Percentiles rank a stretch among this genome's conserved stretches.
phyloP scores from a whole-genome alignment of 2,329 filamentous ascomycete species.

The Chrysosphaeria jannelii region DNA sequence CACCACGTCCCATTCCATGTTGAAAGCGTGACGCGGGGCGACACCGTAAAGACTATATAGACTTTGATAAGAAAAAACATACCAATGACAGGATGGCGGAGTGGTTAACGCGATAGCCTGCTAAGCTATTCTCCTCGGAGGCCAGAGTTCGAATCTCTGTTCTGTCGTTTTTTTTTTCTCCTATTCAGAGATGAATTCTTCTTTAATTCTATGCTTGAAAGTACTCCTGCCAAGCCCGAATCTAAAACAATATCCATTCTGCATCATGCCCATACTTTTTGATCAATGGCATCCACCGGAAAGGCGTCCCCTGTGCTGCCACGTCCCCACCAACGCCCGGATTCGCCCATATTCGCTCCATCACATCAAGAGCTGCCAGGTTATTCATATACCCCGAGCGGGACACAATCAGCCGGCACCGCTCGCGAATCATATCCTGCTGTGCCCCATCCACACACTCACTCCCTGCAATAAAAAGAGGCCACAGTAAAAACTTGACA shows the following conservation, averaged over 20 bases:
- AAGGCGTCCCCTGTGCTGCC: slow-evolving; percentile 5
- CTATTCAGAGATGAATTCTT: too few species aligned
- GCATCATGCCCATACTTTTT: slow-evolving; percentile 25
- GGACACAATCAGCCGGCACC: slow-evolving; percentile 62
- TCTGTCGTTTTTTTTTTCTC: too few species aligned
- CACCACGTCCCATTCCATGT: too few species aligned
- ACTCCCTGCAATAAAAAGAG: slow-evolving; percentile 65
- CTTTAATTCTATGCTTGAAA: too few species aligned
- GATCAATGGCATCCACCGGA: slow-evolving; percentile 26
- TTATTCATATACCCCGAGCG: slow-evolving; percentile 89
- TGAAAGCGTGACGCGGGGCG: too few species aligned
- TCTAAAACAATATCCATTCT: slow-evolving; percentile 41
- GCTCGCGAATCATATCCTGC: slow-evolving; percentile 45
- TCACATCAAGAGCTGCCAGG: slow-evolving; percentile 51
- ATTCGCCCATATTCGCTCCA: slow-evolving; percentile 57
- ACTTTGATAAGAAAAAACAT: too few species aligned
- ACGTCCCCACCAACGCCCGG: slow-evolving; percentile 14
- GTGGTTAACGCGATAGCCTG: too few species aligned
- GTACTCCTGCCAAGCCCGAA: too few species aligned
- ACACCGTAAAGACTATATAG: too few species aligned
- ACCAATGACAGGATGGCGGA: too few species aligned
- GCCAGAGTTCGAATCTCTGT: too few species aligned
- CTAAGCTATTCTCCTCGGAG: too few species aligned
- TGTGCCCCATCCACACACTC: slow-evolving; percentile 65
- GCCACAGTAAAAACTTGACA: slow-evolving; percentile 82